Conservation (phyloP, 73 alveolate species). For the Tetrahymena malaccensis region DNA sequence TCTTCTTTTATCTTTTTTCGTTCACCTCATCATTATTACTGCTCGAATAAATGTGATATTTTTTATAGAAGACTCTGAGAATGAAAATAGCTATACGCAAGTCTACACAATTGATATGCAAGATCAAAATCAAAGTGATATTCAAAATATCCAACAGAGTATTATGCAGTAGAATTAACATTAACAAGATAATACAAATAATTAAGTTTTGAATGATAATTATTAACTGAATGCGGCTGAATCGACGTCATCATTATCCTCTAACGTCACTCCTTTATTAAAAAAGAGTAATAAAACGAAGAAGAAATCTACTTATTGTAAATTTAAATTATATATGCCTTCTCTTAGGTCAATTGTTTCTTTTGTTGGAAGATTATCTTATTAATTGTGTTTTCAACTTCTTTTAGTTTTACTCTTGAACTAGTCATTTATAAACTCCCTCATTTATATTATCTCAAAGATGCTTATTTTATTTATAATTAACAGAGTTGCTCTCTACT, state of each 20-base stretch:
- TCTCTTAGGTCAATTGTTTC: not conserved
- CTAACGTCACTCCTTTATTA: not conserved
- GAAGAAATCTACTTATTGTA: not conserved
- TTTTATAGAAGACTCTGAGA: not conserved
- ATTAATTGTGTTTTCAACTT: not conserved
- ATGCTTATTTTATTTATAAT: not conserved
- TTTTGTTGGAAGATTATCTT: not conserved
- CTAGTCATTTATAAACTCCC: not conserved
- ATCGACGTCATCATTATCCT: not conserved
- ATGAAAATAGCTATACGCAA: not conserved
- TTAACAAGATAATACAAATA: not conserved
- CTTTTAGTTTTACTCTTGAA: not conserved
- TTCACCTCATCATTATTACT: not conserved
- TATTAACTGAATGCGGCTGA: not conserved
- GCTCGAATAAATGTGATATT: not conserved
- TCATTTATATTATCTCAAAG: not conserved
- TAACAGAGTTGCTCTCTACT: not conserved
- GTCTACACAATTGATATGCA: not conserved
- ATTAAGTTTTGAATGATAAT: not conserved
- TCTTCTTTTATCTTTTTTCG: not conserved
- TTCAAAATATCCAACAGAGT: not conserved
- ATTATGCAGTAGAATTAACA: not conserved
- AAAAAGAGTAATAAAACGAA: not conserved
- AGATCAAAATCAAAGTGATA: not conserved
- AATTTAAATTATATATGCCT: not conserved